phyloP scores from a whole-genome alignment of 1,284 basidiomycete genomes.

The Melampsora larici-populina region DNA sequence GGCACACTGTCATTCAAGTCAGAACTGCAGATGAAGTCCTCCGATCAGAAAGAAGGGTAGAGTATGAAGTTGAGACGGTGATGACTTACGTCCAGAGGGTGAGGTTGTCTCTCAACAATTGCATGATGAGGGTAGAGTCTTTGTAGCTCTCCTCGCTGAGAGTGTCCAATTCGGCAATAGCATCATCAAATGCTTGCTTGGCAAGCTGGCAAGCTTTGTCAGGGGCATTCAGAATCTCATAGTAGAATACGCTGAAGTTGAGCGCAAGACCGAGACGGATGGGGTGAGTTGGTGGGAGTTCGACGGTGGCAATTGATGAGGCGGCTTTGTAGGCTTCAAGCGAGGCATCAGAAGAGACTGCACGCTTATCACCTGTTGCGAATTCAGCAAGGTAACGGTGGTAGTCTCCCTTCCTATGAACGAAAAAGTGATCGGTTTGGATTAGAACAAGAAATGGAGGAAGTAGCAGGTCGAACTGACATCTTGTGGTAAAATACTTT shows the following conservation, averaged over 20 bases:
- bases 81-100: slow-evolving; percentile 53
- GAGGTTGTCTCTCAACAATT: slow-evolving; percentile 57
- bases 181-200: slow-evolving; percentile 59
- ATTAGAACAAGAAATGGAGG: not conserved
- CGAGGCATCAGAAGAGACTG: slow-evolving; percentile 50
- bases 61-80: not conserved
- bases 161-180: slow-evolving; percentile 59
- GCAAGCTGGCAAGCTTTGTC: slow-evolving; percentile 58
- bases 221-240: slow-evolving; percentile 58
- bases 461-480: slow-evolving; percentile 33
- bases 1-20: slow-evolving; percentile 42
- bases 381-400: slow-evolving; percentile 60
- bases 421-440: not conserved
- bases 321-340: slow-evolving; percentile 57
- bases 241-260: slow-evolving; percentile 60
- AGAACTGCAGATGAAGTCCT: slow-evolving; percentile 20
- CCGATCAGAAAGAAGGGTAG: not conserved
- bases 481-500: slow-evolving; percentile 54
- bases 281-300: slow-evolving; percentile 57
- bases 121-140: slow-evolving; percentile 57
- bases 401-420: slow-evolving; percentile 57
- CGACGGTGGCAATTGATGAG: slow-evolving; percentile 56
- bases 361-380: slow-evolving; percentile 54
- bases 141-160: slow-evolving; percentile 58
- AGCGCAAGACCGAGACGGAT: slow-evolving; percentile 58